These are phyloP conservation scores for Xylariaceae sp. DNA, from an alignment of 2,329 filamentous ascomycete genomes.

Conservation along the genomic window DNA sequence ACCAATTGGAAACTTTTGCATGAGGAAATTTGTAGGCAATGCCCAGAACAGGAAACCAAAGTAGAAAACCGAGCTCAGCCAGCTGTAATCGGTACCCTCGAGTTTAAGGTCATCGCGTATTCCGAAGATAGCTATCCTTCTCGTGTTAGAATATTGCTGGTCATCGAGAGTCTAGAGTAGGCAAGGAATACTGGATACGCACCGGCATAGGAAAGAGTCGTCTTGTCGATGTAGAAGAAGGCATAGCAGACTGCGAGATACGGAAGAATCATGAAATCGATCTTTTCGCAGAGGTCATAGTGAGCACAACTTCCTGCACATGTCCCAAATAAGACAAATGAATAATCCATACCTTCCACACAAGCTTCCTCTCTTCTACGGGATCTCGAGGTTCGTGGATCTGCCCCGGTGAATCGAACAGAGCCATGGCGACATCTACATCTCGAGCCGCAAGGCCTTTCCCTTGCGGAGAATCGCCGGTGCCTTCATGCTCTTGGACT, in stretches of 20 bases:
- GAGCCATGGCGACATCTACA: constrained; percentile 22
- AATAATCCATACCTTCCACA: constrained; percentile 36
- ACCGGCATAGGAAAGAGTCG: constrained; percentile 51
- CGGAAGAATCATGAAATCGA: constrained; percentile 57
- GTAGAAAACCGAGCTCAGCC: constrained; percentile 53
- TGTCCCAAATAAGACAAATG: background rate
- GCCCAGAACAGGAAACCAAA: constrained; percentile 53
- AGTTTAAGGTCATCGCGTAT: constrained; percentile 54
- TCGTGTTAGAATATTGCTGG: constrained; percentile 2
- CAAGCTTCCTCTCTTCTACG: constrained; percentile 27
- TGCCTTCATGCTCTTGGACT: constrained; percentile 14
- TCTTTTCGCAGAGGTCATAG: constrained; percentile 25
- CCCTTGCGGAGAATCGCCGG: background rate
- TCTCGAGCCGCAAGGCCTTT: constrained; percentile 12
- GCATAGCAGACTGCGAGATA: constrained; percentile 51
- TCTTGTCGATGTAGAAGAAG: constrained; percentile 49
- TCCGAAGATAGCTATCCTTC: constrained; percentile 52
- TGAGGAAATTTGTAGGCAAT: constrained; percentile 50
- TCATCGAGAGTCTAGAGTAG: background rate
- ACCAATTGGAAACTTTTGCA: constrained; percentile 49
- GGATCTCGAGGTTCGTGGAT: constrained; percentile 22
- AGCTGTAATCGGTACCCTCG: constrained; percentile 50
- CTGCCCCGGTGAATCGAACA: constrained; percentile 24
- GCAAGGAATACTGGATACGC: background rate
- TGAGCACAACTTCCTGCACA: background rate